phyloP scores from a whole-genome alignment of 2,329 filamentous ascomycete species.

The Pyrenochaeta sp. region DNA sequence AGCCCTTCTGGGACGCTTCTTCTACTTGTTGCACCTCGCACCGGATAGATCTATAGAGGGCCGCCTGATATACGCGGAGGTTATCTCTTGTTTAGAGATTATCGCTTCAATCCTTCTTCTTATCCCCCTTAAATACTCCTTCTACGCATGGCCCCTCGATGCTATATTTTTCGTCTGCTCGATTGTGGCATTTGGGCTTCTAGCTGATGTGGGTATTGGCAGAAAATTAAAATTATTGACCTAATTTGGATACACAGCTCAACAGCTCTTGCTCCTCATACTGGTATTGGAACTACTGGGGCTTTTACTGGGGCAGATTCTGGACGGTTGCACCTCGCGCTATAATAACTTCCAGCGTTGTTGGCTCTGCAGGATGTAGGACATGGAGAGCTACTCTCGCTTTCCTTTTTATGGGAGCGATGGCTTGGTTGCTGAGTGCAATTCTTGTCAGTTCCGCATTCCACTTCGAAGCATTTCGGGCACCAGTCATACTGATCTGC shows the following conservation, averaged over 20 bases:
- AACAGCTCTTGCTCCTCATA: slow-evolving; percentile 14
- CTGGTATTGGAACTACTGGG: slow-evolving; percentile 20
- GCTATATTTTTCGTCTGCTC: slow-evolving; percentile 15
- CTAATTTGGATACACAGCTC: slow-evolving; percentile 12
- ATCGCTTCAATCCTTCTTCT: slow-evolving; percentile 10
- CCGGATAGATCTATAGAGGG: slow-evolving; percentile 1
- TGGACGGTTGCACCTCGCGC: slow-evolving; percentile 5
- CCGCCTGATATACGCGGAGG: slow-evolving; percentile 14
- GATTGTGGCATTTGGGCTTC: slow-evolving; percentile 18
- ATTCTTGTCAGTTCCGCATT: slow-evolving; percentile 11
- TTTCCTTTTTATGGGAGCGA: slow-evolving; percentile 13
- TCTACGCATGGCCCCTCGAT: slow-evolving; percentile 17
- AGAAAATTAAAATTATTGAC: background rate
- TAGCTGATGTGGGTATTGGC: slow-evolving; percentile 10
- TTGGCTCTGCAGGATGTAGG: slow-evolving; percentile 6
- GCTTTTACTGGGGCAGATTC: slow-evolving; percentile 19
- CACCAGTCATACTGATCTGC: background rate
- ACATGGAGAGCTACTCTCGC: slow-evolving; percentile 9
- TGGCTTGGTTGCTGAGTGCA: slow-evolving; percentile 11
- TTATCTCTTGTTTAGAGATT: slow-evolving; percentile 14
- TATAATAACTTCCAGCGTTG: background rate
- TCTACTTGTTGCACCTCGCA: slow-evolving; percentile 10
- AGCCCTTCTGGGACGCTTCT: slow-evolving; percentile 15
- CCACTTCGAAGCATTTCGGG: background rate
- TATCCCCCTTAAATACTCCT: slow-evolving; percentile 12